Percentiles rank a stretch among this genome's conserved stretches.
phyloP scores from a whole-genome alignment of 495 filamentous ascomycete genomes.

The Aspergillus steynii region DNA sequence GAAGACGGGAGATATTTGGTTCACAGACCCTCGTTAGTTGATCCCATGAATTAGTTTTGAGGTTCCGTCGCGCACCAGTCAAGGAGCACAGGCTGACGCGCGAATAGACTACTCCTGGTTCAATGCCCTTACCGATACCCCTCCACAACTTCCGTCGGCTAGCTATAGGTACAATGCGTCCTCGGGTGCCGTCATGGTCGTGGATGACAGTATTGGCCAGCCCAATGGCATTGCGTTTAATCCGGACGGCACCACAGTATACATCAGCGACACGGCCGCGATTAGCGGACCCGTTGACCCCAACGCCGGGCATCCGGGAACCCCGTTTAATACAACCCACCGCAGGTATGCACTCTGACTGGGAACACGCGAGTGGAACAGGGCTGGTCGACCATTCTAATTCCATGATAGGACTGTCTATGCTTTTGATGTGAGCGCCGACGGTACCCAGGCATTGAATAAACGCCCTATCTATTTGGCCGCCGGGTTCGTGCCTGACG shows the following conservation, averaged over 20 bases:
- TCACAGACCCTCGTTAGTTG: slow-evolving; percentile 41
- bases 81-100: not conserved
- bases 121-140: slow-evolving; percentile 30
- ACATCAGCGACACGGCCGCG: slow-evolving; percentile 17
- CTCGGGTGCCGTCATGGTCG: slow-evolving; percentile 55
- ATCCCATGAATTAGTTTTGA: not conserved
- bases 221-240: slow-evolving; percentile 56
- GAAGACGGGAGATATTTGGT: slow-evolving; percentile 44
- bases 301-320: slow-evolving; percentile 12
- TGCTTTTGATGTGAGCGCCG: slow-evolving; percentile 29
- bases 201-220: slow-evolving; percentile 75
- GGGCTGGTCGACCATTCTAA: slow-evolving; percentile 8
- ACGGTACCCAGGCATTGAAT: slow-evolving; percentile 24
- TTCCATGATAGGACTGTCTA: slow-evolving; percentile 28
- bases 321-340: slow-evolving; percentile 13
- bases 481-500: slow-evolving; percentile 27
- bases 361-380: not conserved
- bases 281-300: slow-evolving; percentile 15
- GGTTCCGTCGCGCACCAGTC: not conserved
- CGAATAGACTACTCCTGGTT: slow-evolving; percentile 36
- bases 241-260: slow-evolving; percentile 16
- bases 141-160: slow-evolving; percentile 35
- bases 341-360: slow-evolving; percentile 8
- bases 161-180: slow-evolving; percentile 39
- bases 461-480: slow-evolving; percentile 27